Evolutionary conservation across 495 filamentous ascomycete genomes (phyloP).

Genomic region (Cercophora newfieldiana): DNA sequence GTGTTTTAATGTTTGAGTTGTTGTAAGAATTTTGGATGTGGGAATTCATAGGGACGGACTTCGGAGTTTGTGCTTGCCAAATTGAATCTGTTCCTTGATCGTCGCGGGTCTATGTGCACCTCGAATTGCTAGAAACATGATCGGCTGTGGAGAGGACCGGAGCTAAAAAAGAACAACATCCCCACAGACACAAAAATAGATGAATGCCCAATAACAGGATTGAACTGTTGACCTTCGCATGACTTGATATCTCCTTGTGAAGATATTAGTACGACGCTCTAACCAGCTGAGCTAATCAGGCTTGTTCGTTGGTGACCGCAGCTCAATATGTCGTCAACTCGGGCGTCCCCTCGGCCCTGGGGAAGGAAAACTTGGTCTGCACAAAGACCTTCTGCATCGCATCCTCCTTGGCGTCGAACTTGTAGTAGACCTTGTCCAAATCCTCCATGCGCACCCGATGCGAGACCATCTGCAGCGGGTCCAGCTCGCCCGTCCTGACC

Average conservation of each 20-base stretch:
- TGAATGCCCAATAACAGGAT: neutral
- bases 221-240: neutral
- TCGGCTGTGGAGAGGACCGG: too few relatives aligned
- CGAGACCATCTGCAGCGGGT: conserved; percentile 76
- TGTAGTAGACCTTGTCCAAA: conserved; percentile 66
- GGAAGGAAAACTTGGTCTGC: conserved; percentile 64
- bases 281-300: neutral
- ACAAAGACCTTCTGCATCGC: conserved; percentile 73
- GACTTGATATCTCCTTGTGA: neutral
- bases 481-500: conserved; percentile 69
- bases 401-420: conserved; percentile 68
- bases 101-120: too few relatives aligned
- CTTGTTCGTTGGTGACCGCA: neutral
- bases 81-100: too few relatives aligned
- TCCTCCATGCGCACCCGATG: conserved; percentile 78
- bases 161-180: too few relatives aligned
- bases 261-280: neutral
- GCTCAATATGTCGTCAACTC: conserved; percentile 45
- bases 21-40: too few relatives aligned
- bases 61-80: too few relatives aligned
- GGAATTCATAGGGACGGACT: too few relatives aligned
- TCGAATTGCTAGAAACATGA: too few relatives aligned
- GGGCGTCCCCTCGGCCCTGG: conserved; percentile 55
- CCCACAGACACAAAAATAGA: neutral
- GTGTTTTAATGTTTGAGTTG: too few relatives aligned